Percentiles rank a stretch among this genome's conserved stretches.
Evolutionary conservation across 176 grass and related monocot genomes (phyloP).

Genomic region (Triticum urartu): DNA sequence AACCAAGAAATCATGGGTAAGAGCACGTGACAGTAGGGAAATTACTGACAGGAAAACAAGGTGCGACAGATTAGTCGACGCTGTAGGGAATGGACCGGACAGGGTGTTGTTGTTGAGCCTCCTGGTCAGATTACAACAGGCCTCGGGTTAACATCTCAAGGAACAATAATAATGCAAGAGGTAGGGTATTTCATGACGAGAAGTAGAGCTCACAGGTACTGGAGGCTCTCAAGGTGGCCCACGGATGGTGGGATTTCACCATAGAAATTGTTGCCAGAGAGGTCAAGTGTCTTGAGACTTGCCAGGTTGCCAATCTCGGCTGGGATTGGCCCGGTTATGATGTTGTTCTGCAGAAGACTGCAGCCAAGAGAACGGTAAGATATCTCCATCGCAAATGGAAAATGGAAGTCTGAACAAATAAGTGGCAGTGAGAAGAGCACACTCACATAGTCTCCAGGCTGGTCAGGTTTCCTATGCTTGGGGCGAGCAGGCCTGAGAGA

Average conservation of each 20-base stretch:
- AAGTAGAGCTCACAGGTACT: slow-evolving; percentile 62
- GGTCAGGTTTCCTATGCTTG: slow-evolving; percentile 71
- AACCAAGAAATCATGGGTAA: neutral
- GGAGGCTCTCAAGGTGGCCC: slow-evolving; percentile 72
- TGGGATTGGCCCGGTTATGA: slow-evolving; percentile 77
- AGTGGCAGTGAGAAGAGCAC: neutral
- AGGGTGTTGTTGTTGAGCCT: slow-evolving; percentile 90
- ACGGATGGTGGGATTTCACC: slow-evolving; percentile 66
- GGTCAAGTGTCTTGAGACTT: slow-evolving; percentile 77
- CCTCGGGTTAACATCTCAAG: slow-evolving; percentile 7
- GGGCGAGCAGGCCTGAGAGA: slow-evolving; percentile 76
- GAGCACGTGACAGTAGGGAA: neutral
- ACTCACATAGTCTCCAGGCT: slow-evolving; percentile 81
- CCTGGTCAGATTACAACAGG: slow-evolving; percentile 46
- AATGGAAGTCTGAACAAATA: neutral
- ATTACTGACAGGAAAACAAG: slow-evolving; percentile 88
- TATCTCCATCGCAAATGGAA: neutral
- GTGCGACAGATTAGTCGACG: slow-evolving; percentile 51
- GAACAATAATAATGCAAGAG: neutral
- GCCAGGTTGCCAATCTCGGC: slow-evolving; percentile 70
- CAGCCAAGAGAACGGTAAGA: slow-evolving; percentile 16
- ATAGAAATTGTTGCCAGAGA: slow-evolving; percentile 71
- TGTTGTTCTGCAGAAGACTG: slow-evolving; percentile 89
- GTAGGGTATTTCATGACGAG: too few species aligned
- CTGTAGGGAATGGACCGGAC: slow-evolving; percentile 72